These are phyloP conservation scores for Tetracladium marchalianum DNA, from an alignment of 495 filamentous ascomycete genomes.

Conservation along the genomic window DNA sequence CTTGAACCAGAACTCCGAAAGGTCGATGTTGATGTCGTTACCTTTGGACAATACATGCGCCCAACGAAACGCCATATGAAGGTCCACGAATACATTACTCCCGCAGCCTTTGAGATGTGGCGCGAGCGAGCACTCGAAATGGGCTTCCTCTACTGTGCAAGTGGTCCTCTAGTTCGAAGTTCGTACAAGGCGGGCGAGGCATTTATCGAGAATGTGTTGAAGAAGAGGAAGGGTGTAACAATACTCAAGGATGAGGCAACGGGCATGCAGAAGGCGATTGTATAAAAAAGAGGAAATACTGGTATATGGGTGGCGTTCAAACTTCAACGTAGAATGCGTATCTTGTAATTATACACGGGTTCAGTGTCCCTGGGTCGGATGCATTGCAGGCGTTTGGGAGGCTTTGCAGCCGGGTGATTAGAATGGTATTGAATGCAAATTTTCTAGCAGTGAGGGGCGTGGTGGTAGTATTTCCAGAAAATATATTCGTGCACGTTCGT, in stretches of 20 bases:
- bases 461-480: too few relatives aligned
- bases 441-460: too few relatives aligned
- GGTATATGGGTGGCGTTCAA: too few relatives aligned
- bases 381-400: too few relatives aligned
- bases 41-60: constrained; percentile 98
- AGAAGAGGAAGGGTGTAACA: constrained; percentile 50
- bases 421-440: too few relatives aligned
- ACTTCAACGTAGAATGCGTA: too few relatives aligned
- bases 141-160: constrained; percentile 95
- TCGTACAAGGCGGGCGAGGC: constrained; percentile 97
- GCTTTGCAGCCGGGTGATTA: too few relatives aligned
- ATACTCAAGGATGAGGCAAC: constrained; percentile 11
- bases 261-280: constrained; percentile 16
- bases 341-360: too few relatives aligned
- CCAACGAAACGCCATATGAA: constrained; percentile 97
- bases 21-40: constrained; percentile 82
- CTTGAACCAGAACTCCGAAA: constrained; percentile 54
- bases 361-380: too few relatives aligned
- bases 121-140: constrained; percentile 79
- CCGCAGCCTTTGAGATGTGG: constrained; percentile 85
- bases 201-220: constrained; percentile 96
- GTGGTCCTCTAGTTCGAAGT: constrained; percentile 82
- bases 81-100: constrained; percentile 87
- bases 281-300: constrained; percentile 3
- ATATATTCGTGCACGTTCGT: too few relatives aligned